Conservation (phyloP, 139 green algal species). For the Closterium sp. region DNA sequence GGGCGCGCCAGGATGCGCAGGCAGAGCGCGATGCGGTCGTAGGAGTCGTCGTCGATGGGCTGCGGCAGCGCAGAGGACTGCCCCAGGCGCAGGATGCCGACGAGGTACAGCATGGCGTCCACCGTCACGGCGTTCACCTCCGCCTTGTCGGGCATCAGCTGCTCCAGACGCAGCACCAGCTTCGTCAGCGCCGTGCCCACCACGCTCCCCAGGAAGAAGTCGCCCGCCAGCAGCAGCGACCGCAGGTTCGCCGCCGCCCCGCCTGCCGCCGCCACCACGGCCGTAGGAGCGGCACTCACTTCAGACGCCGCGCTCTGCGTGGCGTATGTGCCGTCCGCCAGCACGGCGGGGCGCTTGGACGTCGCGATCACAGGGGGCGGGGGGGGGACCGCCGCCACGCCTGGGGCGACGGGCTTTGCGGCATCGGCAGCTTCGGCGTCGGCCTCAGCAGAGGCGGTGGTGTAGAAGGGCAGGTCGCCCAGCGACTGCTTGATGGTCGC, state of each 20-base stretch:
- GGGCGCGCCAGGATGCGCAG: slow-evolving; percentile 63
- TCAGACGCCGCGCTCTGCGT: slow-evolving; percentile 66
- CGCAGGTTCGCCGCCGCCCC: slow-evolving; percentile 59
- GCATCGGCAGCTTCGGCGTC: neutral
- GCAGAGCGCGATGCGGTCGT: slow-evolving; percentile 78
- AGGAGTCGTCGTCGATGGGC: slow-evolving; percentile 77
- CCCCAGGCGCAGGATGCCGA: slow-evolving; percentile 81
- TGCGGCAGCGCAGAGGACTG: slow-evolving; percentile 55
- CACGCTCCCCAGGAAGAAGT: slow-evolving; percentile 92
- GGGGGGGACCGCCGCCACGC: slow-evolving; percentile 15
- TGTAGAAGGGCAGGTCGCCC: slow-evolving; percentile 51
- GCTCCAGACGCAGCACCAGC: slow-evolving; percentile 79
- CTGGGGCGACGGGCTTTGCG: slow-evolving; percentile 6
- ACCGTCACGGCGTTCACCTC: slow-evolving; percentile 28
- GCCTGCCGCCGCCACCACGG: slow-evolving; percentile 52
- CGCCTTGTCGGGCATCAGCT: slow-evolving; percentile 41
- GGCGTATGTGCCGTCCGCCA: slow-evolving; percentile 96
- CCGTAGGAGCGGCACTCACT: neutral
- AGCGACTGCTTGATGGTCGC: slow-evolving; percentile 69
- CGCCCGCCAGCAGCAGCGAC: slow-evolving; percentile 73
- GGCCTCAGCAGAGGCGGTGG: slow-evolving; percentile 20
- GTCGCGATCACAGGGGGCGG: slow-evolving; percentile 14
- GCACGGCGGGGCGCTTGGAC: slow-evolving; percentile 78
- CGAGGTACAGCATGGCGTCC: slow-evolving; percentile 77
- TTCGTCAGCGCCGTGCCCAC: slow-evolving; percentile 80